A percentile compares a stretch with the other conserved stretches of the same genome.
Conservation (phyloP, 768 basidiomycete genomes). For the Exsudoporus frostii region DNA sequence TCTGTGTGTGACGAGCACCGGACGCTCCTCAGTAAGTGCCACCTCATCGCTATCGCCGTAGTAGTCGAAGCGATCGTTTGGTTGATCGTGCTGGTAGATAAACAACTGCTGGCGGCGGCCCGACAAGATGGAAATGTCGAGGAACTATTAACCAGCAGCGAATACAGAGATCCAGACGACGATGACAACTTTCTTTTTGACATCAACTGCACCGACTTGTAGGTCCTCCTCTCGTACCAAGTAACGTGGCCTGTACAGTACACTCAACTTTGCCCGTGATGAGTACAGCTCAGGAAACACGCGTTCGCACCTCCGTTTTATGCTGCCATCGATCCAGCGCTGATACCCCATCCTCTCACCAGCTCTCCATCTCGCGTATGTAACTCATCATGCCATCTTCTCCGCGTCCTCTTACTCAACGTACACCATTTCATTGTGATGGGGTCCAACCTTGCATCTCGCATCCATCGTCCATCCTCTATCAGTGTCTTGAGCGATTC, state of each 20-base stretch:
- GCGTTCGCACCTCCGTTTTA: constrained; percentile 20
- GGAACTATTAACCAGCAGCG: constrained; percentile 17
- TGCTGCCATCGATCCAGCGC: neutral
- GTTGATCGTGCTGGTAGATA: constrained; percentile 16
- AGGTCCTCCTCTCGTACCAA: constrained; percentile 1
- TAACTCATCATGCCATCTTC: neutral
- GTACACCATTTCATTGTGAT: neutral
- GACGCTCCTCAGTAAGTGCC: constrained; percentile 20
- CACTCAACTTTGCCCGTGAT: neutral
- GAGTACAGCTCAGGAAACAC: constrained; percentile 27
- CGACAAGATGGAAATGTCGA: constrained; percentile 26
- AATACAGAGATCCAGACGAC: constrained; percentile 21
- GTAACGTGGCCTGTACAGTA: neutral
- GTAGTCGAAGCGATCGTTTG: neutral
- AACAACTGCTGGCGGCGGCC: constrained; percentile 23
- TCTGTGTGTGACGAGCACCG: constrained; percentile 7
- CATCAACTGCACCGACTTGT: constrained; percentile 32
- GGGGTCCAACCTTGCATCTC: neutral
- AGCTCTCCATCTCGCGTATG: constrained; percentile 34
- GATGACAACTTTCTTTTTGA: constrained; percentile 25
- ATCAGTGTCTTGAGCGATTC: constrained; percentile 17
- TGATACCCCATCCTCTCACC: constrained; percentile 7
- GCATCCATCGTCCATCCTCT: neutral
- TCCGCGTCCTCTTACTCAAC: neutral
- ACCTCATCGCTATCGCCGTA: neutral